phyloP scores from a whole-genome alignment of 2,329 filamentous ascomycete genomes.

The Penicillium sp. region DNA sequence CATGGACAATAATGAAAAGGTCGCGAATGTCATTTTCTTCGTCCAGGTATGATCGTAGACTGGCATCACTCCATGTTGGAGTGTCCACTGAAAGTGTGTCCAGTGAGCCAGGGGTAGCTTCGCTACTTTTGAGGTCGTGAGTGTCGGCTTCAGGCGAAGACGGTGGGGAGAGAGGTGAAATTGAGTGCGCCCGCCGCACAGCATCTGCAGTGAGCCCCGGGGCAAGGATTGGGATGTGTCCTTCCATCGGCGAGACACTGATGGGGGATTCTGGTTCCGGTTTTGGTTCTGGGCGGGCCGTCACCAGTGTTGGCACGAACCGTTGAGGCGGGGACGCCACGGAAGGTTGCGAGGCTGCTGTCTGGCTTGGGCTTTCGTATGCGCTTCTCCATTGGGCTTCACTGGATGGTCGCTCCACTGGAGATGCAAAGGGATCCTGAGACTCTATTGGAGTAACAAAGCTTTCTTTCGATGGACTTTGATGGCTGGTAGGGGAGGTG shows the following conservation, averaged over 20 bases:
- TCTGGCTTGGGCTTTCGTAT: slow-evolving; percentile 12
- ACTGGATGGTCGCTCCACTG: slow-evolving; percentile 24
- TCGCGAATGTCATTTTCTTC: slow-evolving; percentile 86
- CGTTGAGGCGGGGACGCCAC: slow-evolving; percentile 32
- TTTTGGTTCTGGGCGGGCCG: slow-evolving; percentile 33
- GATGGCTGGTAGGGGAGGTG: slow-evolving; percentile 21
- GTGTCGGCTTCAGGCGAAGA: slow-evolving; percentile 46
- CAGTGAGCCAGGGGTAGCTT: slow-evolving; percentile 52
- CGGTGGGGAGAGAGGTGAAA: slow-evolving; percentile 62
- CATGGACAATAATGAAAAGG: slow-evolving; percentile 85
- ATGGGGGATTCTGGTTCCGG: slow-evolving; percentile 67
- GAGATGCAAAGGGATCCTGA: slow-evolving; percentile 19
- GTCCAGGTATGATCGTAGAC: slow-evolving; percentile 85
- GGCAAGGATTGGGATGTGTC: slow-evolving; percentile 44
- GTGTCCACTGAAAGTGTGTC: slow-evolving; percentile 57
- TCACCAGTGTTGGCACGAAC: slow-evolving; percentile 22
- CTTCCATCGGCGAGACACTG: slow-evolving; percentile 60
- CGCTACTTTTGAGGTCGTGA: slow-evolving; percentile 31
- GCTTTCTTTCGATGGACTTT: slow-evolving; percentile 26
- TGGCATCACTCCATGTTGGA: slow-evolving; percentile 81
- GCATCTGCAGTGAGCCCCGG: slow-evolving; percentile 70
- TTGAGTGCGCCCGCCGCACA: slow-evolving; percentile 65
- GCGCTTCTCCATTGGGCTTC: slow-evolving; percentile 20
- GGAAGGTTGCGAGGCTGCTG: slow-evolving; percentile 26
- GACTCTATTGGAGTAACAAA: slow-evolving; percentile 19